A percentile compares a stretch with the other conserved stretches of the same genome.
phyloP scores from a whole-genome alignment of 768 basidiomycete genomes.

The Tricholoma terreum region DNA sequence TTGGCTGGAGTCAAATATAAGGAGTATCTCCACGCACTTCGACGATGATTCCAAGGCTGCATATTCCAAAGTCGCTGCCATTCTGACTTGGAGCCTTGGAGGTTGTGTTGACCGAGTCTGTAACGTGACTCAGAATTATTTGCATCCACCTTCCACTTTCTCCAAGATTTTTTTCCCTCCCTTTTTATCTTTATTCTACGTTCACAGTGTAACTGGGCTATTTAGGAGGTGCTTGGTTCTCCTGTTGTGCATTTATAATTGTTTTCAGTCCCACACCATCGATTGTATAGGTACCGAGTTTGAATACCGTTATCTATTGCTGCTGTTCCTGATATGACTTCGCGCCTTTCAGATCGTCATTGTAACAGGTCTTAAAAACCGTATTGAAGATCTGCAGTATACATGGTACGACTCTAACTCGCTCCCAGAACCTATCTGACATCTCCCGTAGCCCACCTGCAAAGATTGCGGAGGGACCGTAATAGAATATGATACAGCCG shows the following conservation, averaged over 20 bases:
- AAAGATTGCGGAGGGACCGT: slow-evolving; percentile 79
- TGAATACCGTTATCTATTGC: background rate
- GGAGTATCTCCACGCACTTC: slow-evolving; percentile 23
- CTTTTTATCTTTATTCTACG: background rate
- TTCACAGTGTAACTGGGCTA: background rate
- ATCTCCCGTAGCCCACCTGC: slow-evolving; percentile 53
- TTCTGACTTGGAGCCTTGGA: background rate
- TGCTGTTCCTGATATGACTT: background rate
- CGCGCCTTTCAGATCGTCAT: background rate
- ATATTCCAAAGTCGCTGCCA: slow-evolving; percentile 33
- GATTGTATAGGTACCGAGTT: background rate
- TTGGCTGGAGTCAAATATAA: background rate
- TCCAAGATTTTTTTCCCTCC: background rate
- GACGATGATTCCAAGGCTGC: slow-evolving; percentile 38
- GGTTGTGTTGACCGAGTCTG: background rate
- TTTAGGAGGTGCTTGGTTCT: background rate
- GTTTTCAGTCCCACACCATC: background rate
- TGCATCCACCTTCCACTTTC: background rate
- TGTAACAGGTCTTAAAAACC: background rate
- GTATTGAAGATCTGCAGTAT: background rate
- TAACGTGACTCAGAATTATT: background rate
- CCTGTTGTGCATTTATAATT: background rate
- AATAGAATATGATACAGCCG: slow-evolving; percentile 81
- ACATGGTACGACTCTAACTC: background rate
- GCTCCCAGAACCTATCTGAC: background rate